Base-by-base conservation (phyloP, 306 rosid genomes). In the Dalbergia cultrata region DNA sequence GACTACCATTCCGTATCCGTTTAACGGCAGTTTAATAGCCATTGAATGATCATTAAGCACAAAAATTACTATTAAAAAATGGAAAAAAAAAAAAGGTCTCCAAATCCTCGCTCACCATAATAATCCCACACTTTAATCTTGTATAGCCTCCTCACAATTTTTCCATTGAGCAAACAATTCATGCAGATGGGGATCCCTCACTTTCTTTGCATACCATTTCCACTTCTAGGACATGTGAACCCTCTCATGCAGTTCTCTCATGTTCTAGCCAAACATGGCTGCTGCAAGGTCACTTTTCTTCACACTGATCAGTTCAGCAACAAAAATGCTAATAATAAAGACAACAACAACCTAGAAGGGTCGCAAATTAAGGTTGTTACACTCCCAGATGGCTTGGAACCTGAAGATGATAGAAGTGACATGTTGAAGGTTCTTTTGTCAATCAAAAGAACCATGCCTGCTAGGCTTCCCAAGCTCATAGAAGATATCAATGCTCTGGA, bases 321-420 rank as follows among this genome's bases (percentile, higher is more conserved):
- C 80, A 76, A 70, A 62, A 8, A 26, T 26, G 31, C 31, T 26
- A 26, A 26, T 26, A 26, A 26, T 26, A 26, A 52, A 68, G 49
- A 13, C 60, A n/a, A 54, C 4, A 33, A 63, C 62, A 49, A 21
- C 56, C 71, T 14, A 35, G 14, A 61, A 9, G 81, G 12, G 35
- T 34, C 79, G 17, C 21, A 49, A 0, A 85, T 89, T 37, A 64
- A 69, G 33, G 84, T 79, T 44, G 87, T 82, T 0, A 58, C 90
- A 14, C 80, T 86, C 60, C 85, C 90, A 58, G 92, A 89, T 80
- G 67, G 89, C 8, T 70, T 89, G 80, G 81, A 56, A 21, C 67
- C 72, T 74, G 78, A 64, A 74, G 83, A 84, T 49, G 84, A 82
- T 57, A 76, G 84, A 71, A 84, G 63, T 41, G 84, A 84, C 14